Evolutionary conservation across 192 early-diverging fungal species (phyloP), one percentile per base, ranked within the genome.

Genomic region (Entophlyctis helioformis): DNA sequence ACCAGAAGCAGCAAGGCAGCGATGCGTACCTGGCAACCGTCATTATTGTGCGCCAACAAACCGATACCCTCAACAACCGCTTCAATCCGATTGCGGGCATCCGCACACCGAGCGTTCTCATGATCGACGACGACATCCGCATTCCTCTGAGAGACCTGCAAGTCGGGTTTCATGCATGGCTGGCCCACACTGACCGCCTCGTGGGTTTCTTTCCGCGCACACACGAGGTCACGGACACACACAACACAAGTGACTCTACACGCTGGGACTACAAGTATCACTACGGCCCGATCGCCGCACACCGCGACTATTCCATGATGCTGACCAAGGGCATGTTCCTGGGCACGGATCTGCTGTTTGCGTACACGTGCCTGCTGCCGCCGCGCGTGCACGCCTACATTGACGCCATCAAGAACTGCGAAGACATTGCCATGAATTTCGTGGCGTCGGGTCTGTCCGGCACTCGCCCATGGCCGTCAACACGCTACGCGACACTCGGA

Each of bases 51-150:
- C 42, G 8, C 42, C 21, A 20, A 8, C 22, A 3, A 5, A 6
- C 21, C 6, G 42, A 62, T 37, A 60, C 60, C 34, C 56, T 62
- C n/a, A 62, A 62, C 31, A 58, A 58, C 21, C 60, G 60, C 8
- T 62, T 62, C 39, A 58, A 62, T 43, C 60, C 56, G 23, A 32
- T 53, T 5, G 18, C 16, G 4, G 25, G 24, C 0, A 23, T 62
- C 6, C 31, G 20, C 26, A 59, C 60, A 11, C 39, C 38, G 21
- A 39, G 57, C 20, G 49, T 62, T 0, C 50, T 53, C 44, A 58
- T 62, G 27, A 18, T 46, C 31, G 60, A 62, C 48, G 60, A 62
- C 24, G 60, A 62, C 44, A 59, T 62, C 22, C 46, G 42, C 47
- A 34, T 42, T 27, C 31, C 42, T 12, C 12, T 50, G 3, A 18